Evolutionary conservation across 2,329 filamentous ascomycete species (phyloP).

Genomic region (Aureobasidium sp.): DNA sequence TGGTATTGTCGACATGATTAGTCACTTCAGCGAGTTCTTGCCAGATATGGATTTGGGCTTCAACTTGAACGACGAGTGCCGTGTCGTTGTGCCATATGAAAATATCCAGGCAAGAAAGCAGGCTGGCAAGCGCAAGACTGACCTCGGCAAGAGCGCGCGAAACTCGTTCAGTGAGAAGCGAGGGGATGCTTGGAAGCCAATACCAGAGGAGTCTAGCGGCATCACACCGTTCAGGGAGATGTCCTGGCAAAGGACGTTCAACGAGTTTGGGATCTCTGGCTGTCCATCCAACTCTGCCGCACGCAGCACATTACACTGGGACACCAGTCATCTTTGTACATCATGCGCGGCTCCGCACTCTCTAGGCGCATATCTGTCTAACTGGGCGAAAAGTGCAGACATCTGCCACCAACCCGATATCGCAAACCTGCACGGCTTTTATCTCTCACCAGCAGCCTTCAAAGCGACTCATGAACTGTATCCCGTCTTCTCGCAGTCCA

Average conservation of each 20-base stretch:
- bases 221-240: constrained; percentile 25
- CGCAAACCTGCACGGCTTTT: constrained; percentile 65
- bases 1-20: constrained; percentile 48
- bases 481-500: constrained; percentile 70
- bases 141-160: constrained; percentile 15
- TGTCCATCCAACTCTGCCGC: constrained; percentile 59
- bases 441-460: constrained; percentile 57
- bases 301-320: constrained; percentile 55
- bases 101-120: constrained; percentile 33
- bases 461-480: constrained; percentile 58
- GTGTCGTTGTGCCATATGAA: constrained; percentile 49
- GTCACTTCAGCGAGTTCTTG: constrained; percentile 46
- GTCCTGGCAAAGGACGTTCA: constrained; percentile 34
- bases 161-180: constrained; percentile 33
- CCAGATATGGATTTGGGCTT: constrained; percentile 59
- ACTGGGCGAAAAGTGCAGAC: constrained; percentile 60
- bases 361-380: constrained; percentile 56
- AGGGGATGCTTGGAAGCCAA: constrained; percentile 33
- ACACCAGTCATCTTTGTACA: constrained; percentile 57
- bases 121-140: constrained; percentile 23
- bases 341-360: constrained; percentile 59
- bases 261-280: constrained; percentile 39
- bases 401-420: constrained; percentile 74
- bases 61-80: constrained; percentile 55
- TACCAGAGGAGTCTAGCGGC: constrained; percentile 23